Base-by-base conservation (phyloP, 306 rosid species). In the Trifolium repens region DNA sequence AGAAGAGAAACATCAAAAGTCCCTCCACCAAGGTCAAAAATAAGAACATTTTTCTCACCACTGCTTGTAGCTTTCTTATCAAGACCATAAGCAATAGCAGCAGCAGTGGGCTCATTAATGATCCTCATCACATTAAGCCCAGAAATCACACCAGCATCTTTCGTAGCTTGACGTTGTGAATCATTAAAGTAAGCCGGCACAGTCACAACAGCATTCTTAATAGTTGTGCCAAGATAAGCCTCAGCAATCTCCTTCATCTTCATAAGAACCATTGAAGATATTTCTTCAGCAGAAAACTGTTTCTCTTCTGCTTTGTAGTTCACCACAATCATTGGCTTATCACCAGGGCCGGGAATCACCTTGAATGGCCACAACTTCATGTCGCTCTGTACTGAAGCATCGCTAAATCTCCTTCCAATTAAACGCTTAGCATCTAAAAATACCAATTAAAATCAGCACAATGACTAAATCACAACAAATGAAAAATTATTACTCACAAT, bases 171-270 rank as follows among this genome's bases (percentile, higher is more conserved):
- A 44, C 90, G 90, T 67, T 86, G 90, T 0, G 90, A 87, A 65
- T 87, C 88, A 15, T 84, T 87, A 71, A 87, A 87, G 30, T 87
- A 84, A 13, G 90, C 90, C 8, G 90, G 90, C 2, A 87, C 90
- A 0, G 88, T 84, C 0, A 87, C 86, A 42, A 87, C 88, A 0
- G 90, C 90, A 40, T 87, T 87, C 75, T 84, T 87, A 0, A 87
- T 9, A 0, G 84, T 76, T 12, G 81, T 47, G 16, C 90, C 90
- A 0, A 87, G 83, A 67, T 68, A 87, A 1, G 88, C 88, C 79
- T 87, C 90, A 0, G 86, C 88, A 0, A 87, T 87, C 90, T 84
- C 90, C 74, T 76, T 87, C 90, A 84, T 87, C 84, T 87, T 87
- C 0, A 46, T 59, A 0, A 87, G 88, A 73, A 86, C 86, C 90